These are phyloP conservation scores for Pyrenophora seminiperda DNA, from an alignment of 2,329 filamentous ascomycete species.

Conservation along the genomic window DNA sequence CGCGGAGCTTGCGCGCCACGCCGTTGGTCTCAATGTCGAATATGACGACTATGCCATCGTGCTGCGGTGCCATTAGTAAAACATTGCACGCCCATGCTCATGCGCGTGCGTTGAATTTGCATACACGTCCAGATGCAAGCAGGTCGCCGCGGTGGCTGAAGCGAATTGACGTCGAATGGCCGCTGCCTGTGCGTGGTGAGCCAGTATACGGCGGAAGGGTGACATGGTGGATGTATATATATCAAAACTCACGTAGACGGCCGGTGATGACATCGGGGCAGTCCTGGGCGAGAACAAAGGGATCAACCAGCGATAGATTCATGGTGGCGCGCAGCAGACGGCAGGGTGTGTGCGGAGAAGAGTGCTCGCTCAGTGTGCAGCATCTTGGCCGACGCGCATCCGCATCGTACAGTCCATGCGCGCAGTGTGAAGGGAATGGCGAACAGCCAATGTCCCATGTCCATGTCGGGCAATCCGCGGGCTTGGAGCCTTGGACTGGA, in stretches of 20 bases:
- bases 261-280: constrained; percentile 90
- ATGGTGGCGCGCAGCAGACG: constrained; percentile 51
- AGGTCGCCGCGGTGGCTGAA: constrained; percentile 96
- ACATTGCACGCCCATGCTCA: constrained; percentile 17
- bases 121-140: constrained; percentile 85
- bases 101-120: too few relatives aligned
- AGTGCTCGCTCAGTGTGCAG: constrained; percentile 26
- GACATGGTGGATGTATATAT: constrained; percentile 59
- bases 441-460: too few relatives aligned
- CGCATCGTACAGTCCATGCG: constrained; percentile 18
- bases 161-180: constrained; percentile 70
- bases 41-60: constrained; percentile 90
- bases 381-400: constrained; percentile 26
- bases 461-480: not conserved
- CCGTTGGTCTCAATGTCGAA: constrained; percentile 99
- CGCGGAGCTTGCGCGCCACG: constrained; percentile 89
- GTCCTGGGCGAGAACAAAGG: constrained; percentile 75
- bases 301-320: constrained; percentile 75
- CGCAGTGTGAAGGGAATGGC: constrained; percentile 15
- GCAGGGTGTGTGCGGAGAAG: constrained; percentile 17
- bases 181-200: constrained; percentile 55
- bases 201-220: constrained; percentile 30
- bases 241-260: constrained; percentile 72
- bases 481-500: not conserved
- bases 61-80: constrained; percentile 46